A percentile compares a stretch with the other conserved stretches of the same genome.
Conservation (phyloP, 768 basidiomycete species). For the Pilatotrama ljubarskyi region DNA sequence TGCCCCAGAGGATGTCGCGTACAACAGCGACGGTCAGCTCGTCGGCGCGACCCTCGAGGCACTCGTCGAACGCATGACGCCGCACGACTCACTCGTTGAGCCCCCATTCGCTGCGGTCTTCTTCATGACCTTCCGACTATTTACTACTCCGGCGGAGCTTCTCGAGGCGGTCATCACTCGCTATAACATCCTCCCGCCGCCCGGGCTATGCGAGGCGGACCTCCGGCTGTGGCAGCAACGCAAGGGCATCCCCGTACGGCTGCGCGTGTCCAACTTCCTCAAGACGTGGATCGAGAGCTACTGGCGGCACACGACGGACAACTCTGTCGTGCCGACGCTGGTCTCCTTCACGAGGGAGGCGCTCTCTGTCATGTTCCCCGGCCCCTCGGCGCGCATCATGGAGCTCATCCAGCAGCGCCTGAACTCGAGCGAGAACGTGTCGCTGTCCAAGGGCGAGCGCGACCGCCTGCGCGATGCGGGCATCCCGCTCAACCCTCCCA, state of each 20-base stretch:
- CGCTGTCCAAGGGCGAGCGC: constrained; percentile 49
- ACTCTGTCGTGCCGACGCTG: constrained; percentile 56
- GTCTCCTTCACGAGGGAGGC: constrained; percentile 63
- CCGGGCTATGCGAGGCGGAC: constrained; percentile 56
- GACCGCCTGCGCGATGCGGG: constrained; percentile 68
- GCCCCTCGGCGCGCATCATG: constrained; percentile 70
- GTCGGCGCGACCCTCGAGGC: constrained; percentile 88
- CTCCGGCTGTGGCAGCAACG: constrained; percentile 77
- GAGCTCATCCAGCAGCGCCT: constrained; percentile 54
- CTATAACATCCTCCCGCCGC: constrained; percentile 77
- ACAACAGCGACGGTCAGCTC: constrained; percentile 87
- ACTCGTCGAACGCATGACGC: constrained; percentile 96
- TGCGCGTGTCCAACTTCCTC: constrained; percentile 90
- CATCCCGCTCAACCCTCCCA: constrained; percentile 67
- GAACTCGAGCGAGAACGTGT: constrained; percentile 38
- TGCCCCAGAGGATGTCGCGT: constrained; percentile 78
- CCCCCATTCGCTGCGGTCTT: constrained; percentile 85
- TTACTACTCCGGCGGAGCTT: constrained; percentile 76
- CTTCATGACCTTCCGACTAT: constrained; percentile 94
- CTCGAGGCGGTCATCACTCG: constrained; percentile 76
- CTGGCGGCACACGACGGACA: constrained; percentile 81
- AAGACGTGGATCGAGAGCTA: constrained; percentile 92
- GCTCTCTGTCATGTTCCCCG: constrained; percentile 60
- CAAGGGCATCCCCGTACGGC: constrained; percentile 87
- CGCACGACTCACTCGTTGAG: constrained; percentile 89